Evolutionary conservation across 2,329 filamentous ascomycete genomes (phyloP), one percentile per base, ranked within the genome.

Genomic region (Uncinocarpus reesii): DNA sequence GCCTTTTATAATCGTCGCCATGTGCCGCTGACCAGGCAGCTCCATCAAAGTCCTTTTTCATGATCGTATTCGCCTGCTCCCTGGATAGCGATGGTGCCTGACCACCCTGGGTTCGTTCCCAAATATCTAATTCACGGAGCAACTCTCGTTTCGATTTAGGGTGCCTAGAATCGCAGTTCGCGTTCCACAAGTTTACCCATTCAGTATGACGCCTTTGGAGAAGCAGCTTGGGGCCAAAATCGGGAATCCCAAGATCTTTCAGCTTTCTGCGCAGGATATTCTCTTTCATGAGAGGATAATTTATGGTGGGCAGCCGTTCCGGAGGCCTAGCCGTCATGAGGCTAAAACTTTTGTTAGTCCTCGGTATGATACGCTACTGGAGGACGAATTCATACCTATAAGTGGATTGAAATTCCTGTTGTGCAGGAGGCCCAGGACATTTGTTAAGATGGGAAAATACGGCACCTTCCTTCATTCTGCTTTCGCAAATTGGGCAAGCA

Each of bases 111-210:
- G 84, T 90, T 37, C 80, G 76, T 65, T 98, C 92, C 90, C 92
- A 96, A 1, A 78, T 67, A 18, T 90, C 84, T 10, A 98, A 65
- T 52, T 96, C 90, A 11, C 77, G 78, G 13, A 94, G 66, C 3
- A 98, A 65, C 49, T 92, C 82, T 5, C 68, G 60, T 54, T 85
- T 86, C 8, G 73, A 72, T 61, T 83, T 84, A 0, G 87, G 87
- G 1, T 72, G 71, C 29, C 77, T 77, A 1, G 89, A 84, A 65
- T 98, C 92, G 66, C 88, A 95, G 62, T 98, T 98, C 8, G 93
- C 86, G 64, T 98, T 98, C 84, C 87, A 95, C 15, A 98, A 69
- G 31, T 92, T 95, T 44, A 92, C 76, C 89, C 89, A 98, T 65
- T 98, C 92, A 20, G 79, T 86, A 60, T 96, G 89, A 15, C 93